Conservation (phyloP, 176 grass and related monocot species). For the Aechmea fasciata region DNA sequence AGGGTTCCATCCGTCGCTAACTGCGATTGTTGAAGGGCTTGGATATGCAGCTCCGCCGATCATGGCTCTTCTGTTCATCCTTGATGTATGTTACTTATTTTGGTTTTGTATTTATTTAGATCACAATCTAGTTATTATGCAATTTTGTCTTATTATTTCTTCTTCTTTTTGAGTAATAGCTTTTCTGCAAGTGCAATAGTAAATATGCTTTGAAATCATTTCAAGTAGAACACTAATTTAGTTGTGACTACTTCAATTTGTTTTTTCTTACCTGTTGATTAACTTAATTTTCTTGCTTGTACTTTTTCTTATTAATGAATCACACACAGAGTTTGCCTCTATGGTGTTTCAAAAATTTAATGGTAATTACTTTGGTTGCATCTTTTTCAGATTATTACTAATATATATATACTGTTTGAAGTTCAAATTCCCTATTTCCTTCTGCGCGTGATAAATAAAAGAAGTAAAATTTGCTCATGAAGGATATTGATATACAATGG, state of each 20-base stretch:
- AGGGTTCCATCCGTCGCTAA: constrained; percentile 64
- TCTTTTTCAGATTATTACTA: too few relatives aligned
- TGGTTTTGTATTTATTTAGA: background rate
- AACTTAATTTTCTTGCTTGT: background rate
- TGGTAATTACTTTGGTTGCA: too few relatives aligned
- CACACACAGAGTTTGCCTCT: too few relatives aligned
- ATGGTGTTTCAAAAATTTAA: too few relatives aligned
- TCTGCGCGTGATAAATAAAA: background rate
- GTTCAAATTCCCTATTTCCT: too few relatives aligned
- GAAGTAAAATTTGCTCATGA: background rate
- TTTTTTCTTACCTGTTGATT: background rate
- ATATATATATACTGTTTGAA: too few relatives aligned
- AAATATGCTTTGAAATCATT: background rate
- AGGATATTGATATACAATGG: background rate
- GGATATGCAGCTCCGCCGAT: constrained; percentile 87
- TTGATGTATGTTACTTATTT: constrained; percentile 41
- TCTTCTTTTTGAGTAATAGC: background rate
- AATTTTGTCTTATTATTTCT: background rate
- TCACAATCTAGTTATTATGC: constrained; percentile 2
- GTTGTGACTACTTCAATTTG: too few relatives aligned
- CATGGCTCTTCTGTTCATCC: constrained; percentile 90
- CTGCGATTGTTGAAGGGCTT: constrained; percentile 68
- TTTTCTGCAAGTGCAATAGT: background rate
- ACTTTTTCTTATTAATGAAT: too few relatives aligned
- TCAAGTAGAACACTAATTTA: too few relatives aligned